A percentile compares a stretch with the other conserved stretches of the same genome.
phyloP scores from a whole-genome alignment of 1,139 yeast genomes.

The Geotrichum candidum region DNA sequence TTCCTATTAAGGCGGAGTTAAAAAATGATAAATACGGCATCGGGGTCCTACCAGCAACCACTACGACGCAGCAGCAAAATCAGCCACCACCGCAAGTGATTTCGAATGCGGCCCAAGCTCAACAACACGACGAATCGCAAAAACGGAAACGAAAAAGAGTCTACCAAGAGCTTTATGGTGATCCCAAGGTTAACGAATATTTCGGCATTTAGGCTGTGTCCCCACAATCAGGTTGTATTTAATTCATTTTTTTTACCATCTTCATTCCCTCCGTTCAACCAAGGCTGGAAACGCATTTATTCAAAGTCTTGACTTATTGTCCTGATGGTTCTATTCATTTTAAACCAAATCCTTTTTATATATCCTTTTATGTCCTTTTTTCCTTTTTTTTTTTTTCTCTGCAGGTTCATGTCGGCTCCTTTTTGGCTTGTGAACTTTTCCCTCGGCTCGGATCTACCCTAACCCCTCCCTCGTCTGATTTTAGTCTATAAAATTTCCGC shows the following conservation, averaged over 20 bases:
- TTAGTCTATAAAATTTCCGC: conserved; percentile 3
- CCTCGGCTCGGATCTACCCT: conserved; percentile 1
- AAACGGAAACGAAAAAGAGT: conserved; percentile 18
- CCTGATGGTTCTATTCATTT: too few species aligned
- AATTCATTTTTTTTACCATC: neutral
- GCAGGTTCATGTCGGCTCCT: conserved; percentile 1
- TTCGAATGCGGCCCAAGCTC: conserved; percentile 16
- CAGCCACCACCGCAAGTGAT: neutral
- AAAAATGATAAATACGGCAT: conserved; percentile 23
- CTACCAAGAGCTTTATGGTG: conserved; percentile 18
- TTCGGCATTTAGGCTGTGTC: neutral
- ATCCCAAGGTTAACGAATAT: conserved; percentile 5
- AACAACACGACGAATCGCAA: conserved; percentile 11
- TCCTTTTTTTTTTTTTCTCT: neutral
- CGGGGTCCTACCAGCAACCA: conserved; percentile 15
- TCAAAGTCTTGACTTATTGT: too few species aligned
- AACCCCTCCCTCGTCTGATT: neutral
- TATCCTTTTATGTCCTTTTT: too few species aligned
- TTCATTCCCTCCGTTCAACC: too few species aligned
- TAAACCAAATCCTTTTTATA: too few species aligned
- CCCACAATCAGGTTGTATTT: neutral
- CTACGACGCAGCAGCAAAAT: neutral
- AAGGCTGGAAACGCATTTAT: too few species aligned
- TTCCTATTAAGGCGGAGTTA: conserved; percentile 20
- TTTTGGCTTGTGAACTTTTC: conserved; percentile 2